Base-by-base conservation (phyloP, 345 rosid species). In the Gossypium raimondii region DNA sequence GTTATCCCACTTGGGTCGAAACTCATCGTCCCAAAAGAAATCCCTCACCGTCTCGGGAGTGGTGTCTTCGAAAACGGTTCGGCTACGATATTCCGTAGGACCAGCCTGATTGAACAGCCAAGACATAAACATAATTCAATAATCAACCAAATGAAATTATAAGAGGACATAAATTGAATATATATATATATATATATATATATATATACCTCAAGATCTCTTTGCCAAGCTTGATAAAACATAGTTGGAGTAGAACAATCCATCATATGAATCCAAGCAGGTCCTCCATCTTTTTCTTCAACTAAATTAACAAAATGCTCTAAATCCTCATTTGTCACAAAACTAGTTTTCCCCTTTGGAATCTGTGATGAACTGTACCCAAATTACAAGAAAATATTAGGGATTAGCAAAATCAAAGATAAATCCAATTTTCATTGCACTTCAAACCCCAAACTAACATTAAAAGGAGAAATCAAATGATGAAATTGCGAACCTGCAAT, bases 21-120 rank as follows among this genome's bases (percentile, higher is more conserved):
- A 92, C 48, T 89, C 92, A 79, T 95, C 99, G 61, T 95, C 99
- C 99, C 98, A 95, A 72, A 95, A 95, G 88, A 95, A 92, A 78
- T 95, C 99, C 74, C 98, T 91, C 66, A 89, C 86, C 82, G 86
- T 61, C 85, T 95, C 98, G 44, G 99, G 98, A 45, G 88, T 87
- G 29, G 91, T 96, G 76, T 95, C 93, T 78, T 95, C 98, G 77
- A 85, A 95, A 65, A 95, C 85, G 18, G 97, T 92, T 52, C 93
- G 82, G 81, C 92, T 89, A 17, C 98, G 92, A 80, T 91, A 95
- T 77, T 92, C 96, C 0, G 98, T 92, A 76, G 97, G 98, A 22
- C 98, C 98, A 58, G 47, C 85, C 96, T 75, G 34, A 38, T 2
- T 17, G 55, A n/a, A 65, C 20, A 74, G 41, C 41, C 41, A 34